Base-by-base conservation (phyloP, 352 stramenopile genomes). In the Pythium graminicola region DNA sequence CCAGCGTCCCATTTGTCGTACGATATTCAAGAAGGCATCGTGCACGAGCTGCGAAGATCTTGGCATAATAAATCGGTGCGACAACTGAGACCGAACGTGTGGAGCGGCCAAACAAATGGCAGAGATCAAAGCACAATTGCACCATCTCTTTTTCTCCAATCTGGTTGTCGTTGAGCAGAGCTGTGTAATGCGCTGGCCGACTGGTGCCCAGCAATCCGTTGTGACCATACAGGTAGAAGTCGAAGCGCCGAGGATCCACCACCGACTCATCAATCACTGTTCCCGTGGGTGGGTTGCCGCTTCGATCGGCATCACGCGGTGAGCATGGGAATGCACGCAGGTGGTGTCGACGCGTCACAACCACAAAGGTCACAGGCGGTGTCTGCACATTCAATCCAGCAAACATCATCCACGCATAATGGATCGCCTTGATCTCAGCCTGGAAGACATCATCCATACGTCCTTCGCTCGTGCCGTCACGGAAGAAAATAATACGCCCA, bases 171-270 rank as follows among this genome's bases (percentile, higher is more conserved):
- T 46, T 45, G 13, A 7, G 23, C 14, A 54, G 16, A 14, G 45
- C 47, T 5, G 35, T 54, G 47, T 54, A 54, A 7, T 35, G 47
- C 6, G 33, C 47, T n/a, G 47, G 47, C 1, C 35, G 47, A 27
- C 33, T 46, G 2, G 47, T 54, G 13, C 32, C 47, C 22, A 54
- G 35, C 20, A 45, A n/a, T 16, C 47, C 47, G 24, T 28, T 39
- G 31, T 58, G 50, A 23, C 50, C 50, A 32, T 50, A 58, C 3
- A 58, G 41, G 23, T 45, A 58, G 28, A 58, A 58, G 4, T 51
- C 40, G 17, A 36, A 50, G 1, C 27, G 33, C n/a, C 16, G 11
- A 1, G 42, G 42, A 20, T 53, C 52, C 9, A 60, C 52, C 3
- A 60, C 32, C 7, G 17, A 31, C 8, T 41, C 8, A 24, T 60